Conservation (phyloP, 768 basidiomycete genomes). For the Tricholoma hemisulphureum region DNA sequence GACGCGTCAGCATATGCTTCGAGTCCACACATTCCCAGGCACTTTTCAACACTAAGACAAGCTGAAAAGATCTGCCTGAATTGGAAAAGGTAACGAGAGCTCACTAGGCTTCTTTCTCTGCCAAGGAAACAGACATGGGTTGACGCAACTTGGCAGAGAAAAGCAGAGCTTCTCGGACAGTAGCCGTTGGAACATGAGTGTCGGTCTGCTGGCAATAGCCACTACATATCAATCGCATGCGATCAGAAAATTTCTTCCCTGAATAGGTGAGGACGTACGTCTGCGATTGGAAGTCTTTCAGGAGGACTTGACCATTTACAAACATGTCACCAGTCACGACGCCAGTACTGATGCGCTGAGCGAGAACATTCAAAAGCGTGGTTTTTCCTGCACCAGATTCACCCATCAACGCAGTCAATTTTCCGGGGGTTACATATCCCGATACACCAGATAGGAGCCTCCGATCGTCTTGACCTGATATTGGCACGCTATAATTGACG, state of each 20-base stretch:
- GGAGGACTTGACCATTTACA: constrained; percentile 54
- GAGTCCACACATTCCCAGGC: constrained; percentile 64
- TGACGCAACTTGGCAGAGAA: constrained; percentile 83
- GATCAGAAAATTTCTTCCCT: neutral
- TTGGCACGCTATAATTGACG: constrained; percentile 63
- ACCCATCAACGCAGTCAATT: constrained; percentile 76
- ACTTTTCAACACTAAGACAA: constrained; percentile 38
- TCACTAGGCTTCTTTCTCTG: constrained; percentile 80
- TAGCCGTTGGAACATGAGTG: constrained; percentile 72
- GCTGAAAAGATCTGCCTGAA: neutral
- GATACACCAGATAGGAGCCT: constrained; percentile 68
- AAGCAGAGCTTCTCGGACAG: constrained; percentile 77
- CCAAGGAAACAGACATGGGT: constrained; percentile 56
- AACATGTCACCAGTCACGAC: constrained; percentile 50
- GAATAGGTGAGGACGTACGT: constrained; percentile 32
- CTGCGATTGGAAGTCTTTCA: constrained; percentile 62
- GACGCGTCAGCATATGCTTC: constrained; percentile 60
- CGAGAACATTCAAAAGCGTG: constrained; percentile 57
- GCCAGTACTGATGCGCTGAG: constrained; percentile 47
- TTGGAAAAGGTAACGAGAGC: constrained; percentile 21
- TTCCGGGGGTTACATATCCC: constrained; percentile 81
- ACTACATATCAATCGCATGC: constrained; percentile 32
- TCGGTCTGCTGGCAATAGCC: constrained; percentile 90
- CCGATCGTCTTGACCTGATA: constrained; percentile 41
- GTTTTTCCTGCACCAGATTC: constrained; percentile 55